A percentile compares a stretch with the other conserved stretches of the same genome.
Conservation (phyloP, 352 stramenopile species). For the Thraustotheca clavata region DNA sequence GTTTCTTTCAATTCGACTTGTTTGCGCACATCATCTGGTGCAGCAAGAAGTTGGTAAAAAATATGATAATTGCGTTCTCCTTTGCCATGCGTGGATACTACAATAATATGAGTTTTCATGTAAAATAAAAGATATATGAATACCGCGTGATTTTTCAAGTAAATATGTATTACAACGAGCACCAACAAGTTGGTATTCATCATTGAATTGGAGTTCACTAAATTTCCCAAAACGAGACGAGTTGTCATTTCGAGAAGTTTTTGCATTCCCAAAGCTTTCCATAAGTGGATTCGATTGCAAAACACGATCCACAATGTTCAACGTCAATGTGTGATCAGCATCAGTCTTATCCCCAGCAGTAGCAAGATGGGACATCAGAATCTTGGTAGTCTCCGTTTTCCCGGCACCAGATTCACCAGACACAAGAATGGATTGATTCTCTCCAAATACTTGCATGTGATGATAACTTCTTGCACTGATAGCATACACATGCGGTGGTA, state of each 20-base stretch:
- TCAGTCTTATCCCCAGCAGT: slow-evolving; percentile 32
- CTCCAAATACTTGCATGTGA: slow-evolving; percentile 74
- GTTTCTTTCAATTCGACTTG: slow-evolving; percentile 65
- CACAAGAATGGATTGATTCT: slow-evolving; percentile 77
- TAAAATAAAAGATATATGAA: not conserved
- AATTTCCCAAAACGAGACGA: slow-evolving; percentile 94
- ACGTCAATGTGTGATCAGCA: slow-evolving; percentile 33
- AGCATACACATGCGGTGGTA: slow-evolving; percentile 77
- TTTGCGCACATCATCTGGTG: slow-evolving; percentile 37
- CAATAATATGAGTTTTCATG: slow-evolving; percentile 1
- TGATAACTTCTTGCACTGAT: slow-evolving; percentile 67
- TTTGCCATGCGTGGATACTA: slow-evolving; percentile 83
- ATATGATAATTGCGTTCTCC: slow-evolving; percentile 98
- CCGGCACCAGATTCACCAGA: slow-evolving; percentile 87
- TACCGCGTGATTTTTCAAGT: slow-evolving; percentile 70
- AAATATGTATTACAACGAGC: slow-evolving; percentile 77
- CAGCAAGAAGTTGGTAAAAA: slow-evolving; percentile 94
- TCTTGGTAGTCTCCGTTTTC: slow-evolving; percentile 95
- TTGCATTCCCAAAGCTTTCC: slow-evolving; percentile 95
- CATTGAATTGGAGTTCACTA: slow-evolving; percentile 91
- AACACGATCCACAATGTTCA: slow-evolving; percentile 74
- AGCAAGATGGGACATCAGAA: slow-evolving; percentile 93
- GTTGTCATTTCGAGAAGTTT: slow-evolving; percentile 96
- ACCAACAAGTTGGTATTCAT: slow-evolving; percentile 70
- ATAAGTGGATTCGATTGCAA: slow-evolving; percentile 80